Conservation (phyloP, 768 basidiomycete genomes). For the Russula olivacea region DNA sequence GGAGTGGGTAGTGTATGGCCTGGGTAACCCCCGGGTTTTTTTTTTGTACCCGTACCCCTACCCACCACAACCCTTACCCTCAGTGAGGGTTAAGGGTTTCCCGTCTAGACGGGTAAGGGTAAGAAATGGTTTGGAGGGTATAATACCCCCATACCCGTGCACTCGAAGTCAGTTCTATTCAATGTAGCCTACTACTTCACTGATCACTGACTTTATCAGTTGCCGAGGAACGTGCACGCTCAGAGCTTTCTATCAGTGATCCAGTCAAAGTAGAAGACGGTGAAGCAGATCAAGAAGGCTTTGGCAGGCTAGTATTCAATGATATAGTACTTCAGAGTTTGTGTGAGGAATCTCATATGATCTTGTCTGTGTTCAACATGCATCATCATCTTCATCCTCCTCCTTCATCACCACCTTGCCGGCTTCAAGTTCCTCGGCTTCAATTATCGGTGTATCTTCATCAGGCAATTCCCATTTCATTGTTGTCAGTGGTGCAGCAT, state of each 20-base stretch:
- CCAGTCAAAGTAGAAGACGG: conserved; percentile 45
- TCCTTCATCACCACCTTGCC: conserved; percentile 77
- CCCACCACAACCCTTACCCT: too few relatives aligned
- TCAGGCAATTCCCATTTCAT: conserved; percentile 39
- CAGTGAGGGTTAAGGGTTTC: too few relatives aligned
- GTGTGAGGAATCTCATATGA: conserved; percentile 76
- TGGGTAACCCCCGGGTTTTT: too few relatives aligned
- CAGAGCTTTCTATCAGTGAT: conserved; percentile 39
- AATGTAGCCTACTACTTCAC: conserved; percentile 1
- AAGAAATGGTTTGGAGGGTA: too few relatives aligned
- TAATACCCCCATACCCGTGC: too few relatives aligned
- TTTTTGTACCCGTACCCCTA: too few relatives aligned
- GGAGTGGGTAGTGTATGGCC: too few relatives aligned
- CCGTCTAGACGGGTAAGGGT: too few relatives aligned
- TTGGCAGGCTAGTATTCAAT: conserved; percentile 76
- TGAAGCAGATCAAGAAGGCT: conserved; percentile 42
- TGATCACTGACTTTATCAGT: conserved; percentile 40
- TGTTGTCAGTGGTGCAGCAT: conserved; percentile 14
- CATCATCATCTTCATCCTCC: conserved; percentile 69
- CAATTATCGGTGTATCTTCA: conserved; percentile 61
- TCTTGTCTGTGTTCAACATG: conserved; percentile 66
- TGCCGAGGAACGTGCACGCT: conserved; percentile 51
- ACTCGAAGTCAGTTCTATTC: conserved; percentile 52
- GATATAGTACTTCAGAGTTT: conserved; percentile 97
- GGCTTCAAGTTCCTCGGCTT: conserved; percentile 54